Evolutionary conservation across 202 grass and related monocot genomes (phyloP).

Genomic region (Brachypodium distachyon): DNA sequence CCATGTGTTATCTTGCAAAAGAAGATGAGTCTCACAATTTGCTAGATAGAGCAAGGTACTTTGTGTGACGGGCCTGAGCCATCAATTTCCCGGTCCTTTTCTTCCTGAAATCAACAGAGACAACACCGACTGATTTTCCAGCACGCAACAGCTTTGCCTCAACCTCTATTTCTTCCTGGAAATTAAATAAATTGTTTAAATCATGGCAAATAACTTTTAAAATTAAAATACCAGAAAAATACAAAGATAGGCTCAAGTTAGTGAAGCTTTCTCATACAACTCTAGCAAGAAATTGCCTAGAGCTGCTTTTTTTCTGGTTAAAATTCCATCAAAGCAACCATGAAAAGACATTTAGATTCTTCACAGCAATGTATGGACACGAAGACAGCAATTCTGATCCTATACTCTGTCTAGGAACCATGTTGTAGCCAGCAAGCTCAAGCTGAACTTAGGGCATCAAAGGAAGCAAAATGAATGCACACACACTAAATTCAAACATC

Average conservation of each 20-base stretch:
- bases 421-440: background rate
- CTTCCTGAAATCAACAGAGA: constrained; percentile 71
- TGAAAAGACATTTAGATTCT: background rate
- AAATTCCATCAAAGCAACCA: background rate
- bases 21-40: constrained; percentile 45
- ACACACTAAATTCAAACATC: background rate
- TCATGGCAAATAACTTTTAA: background rate
- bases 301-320: background rate
- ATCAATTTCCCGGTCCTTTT: constrained; percentile 74
- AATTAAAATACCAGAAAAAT: background rate
- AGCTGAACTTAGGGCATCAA: background rate
- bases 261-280: background rate
- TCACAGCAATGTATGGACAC: background rate
- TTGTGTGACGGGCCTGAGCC: constrained; percentile 80
- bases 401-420: background rate
- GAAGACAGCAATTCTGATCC: background rate
- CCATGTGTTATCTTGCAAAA: background rate
- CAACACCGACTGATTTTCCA: constrained; percentile 57
- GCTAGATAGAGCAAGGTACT: constrained; percentile 74
- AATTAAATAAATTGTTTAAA: constrained; percentile 13
- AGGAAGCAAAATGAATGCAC: background rate
- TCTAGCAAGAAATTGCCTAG: background rate
- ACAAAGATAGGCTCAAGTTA: background rate
- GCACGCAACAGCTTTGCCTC: constrained; percentile 61
- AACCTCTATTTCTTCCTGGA: constrained; percentile 90